A percentile compares a stretch with the other conserved stretches of the same genome.
Evolutionary conservation across 75 land plant species (phyloP).

Genomic region (Adiantum capillusveneris): DNA sequence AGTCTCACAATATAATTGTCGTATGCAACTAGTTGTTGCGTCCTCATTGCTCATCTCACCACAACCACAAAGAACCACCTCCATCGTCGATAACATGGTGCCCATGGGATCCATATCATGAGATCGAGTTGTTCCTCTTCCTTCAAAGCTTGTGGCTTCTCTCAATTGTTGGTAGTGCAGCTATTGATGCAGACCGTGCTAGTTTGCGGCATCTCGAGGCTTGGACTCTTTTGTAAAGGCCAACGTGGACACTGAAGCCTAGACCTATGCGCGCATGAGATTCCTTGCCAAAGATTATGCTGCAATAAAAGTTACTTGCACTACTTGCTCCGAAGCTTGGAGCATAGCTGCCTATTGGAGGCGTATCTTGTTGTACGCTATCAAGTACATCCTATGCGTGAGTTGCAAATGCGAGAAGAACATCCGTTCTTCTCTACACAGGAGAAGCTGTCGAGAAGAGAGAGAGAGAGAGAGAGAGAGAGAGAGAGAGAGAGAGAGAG

Average conservation of each 20-base stretch:
- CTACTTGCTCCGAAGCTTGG: neutral
- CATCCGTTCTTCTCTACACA: no score
- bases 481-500: no score
- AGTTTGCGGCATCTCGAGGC: neutral
- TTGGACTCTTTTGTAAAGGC: neutral
- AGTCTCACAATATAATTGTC: no score
- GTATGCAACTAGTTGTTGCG: no score
- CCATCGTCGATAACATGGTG: no score
- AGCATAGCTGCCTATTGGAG: neutral
- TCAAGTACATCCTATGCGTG: no score
- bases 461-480: no score
- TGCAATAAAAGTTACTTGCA: neutral
- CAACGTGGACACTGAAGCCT: neutral
- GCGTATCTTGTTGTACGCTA: no score
- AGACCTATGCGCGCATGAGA: neutral
- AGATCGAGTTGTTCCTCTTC: conserved; percentile 37
- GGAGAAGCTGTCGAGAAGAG: no score
- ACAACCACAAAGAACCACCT: no score
- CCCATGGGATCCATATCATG: conserved; percentile 93
- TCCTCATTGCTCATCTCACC: no score
- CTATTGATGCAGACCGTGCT: neutral
- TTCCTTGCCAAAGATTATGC: neutral
- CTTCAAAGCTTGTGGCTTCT: neutral
- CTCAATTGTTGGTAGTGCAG: neutral
- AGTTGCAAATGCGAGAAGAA: no score